Percentiles rank a stretch among this genome's conserved stretches.
Evolutionary conservation across 2,329 filamentous ascomycete species (phyloP).

Genomic region (Chalaropsis thielavioides): DNA sequence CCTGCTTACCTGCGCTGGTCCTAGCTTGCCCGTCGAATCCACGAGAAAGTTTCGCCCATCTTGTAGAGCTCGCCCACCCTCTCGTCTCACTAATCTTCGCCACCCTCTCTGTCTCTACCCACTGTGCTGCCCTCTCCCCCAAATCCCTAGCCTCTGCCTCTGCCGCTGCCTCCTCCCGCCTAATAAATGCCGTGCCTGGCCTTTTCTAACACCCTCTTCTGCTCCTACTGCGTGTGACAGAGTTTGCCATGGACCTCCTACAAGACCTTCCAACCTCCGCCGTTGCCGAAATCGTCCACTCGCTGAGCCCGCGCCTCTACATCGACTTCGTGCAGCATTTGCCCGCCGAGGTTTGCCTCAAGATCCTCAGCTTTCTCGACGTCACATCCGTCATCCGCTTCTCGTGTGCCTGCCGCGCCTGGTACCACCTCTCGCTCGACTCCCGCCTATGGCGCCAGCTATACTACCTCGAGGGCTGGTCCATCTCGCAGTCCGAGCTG

Average conservation of each 20-base stretch:
- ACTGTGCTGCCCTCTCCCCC: background rate
- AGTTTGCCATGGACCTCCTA: constrained; percentile 66
- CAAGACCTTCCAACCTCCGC: constrained; percentile 65
- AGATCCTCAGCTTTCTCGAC: constrained; percentile 76
- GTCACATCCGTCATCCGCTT: constrained; percentile 66
- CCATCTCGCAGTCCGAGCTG: constrained; percentile 52
- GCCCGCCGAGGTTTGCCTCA: constrained; percentile 78
- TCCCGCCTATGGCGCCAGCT: constrained; percentile 72
- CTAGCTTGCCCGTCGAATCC: too few relatives aligned
- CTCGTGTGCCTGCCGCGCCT: constrained; percentile 63
- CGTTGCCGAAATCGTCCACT: constrained; percentile 66
- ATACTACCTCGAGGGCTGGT: constrained; percentile 79
- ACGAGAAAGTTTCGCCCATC: too few relatives aligned
- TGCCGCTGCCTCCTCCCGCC: too few relatives aligned
- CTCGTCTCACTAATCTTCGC: too few relatives aligned
- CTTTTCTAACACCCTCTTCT: background rate
- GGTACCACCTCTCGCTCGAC: constrained; percentile 71
- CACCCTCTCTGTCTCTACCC: background rate
- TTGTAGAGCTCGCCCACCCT: too few relatives aligned
- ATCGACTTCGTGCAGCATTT: constrained; percentile 82
- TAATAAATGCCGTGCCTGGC: background rate
- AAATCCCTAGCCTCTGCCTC: background rate
- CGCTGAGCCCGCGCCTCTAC: constrained; percentile 69
- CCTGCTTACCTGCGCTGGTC: too few relatives aligned
- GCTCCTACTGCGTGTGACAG: constrained; percentile 30